Conservation (phyloP, 2,329 filamentous ascomycete genomes). For the Colletotrichum spaethianum region DNA sequence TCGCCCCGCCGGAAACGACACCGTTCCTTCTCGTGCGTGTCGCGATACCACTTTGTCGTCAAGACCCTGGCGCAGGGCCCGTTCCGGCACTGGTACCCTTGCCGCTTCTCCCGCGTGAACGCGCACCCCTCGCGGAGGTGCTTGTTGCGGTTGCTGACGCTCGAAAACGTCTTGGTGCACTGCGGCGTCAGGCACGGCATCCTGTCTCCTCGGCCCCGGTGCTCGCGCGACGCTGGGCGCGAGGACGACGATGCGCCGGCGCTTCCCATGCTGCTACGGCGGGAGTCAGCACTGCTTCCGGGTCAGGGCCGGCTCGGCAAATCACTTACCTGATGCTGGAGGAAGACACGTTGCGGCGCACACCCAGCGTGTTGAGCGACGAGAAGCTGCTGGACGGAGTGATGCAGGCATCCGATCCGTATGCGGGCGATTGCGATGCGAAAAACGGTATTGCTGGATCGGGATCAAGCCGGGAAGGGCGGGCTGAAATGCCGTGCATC, state of each 20-base stretch:
- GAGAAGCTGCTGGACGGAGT: constrained; percentile 36
- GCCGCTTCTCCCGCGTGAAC: constrained; percentile 42
- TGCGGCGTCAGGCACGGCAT: constrained; percentile 41
- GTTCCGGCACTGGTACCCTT: constrained; percentile 47
- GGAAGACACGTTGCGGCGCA: constrained; percentile 20
- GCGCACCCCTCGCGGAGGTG: constrained; percentile 49
- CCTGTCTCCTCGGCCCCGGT: constrained; percentile 12
- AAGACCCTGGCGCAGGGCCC: constrained; percentile 45
- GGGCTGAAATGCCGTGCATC: constrained; percentile 9
- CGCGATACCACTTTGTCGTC: constrained; percentile 49
- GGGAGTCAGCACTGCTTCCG: not conserved
- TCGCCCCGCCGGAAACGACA: constrained; percentile 44
- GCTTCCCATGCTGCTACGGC: constrained; percentile 19
- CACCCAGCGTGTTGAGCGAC: constrained; percentile 18
- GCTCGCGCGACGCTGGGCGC: constrained; percentile 14
- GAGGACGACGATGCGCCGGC: not conserved
- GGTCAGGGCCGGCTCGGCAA: not conserved
- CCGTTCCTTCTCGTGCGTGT: constrained; percentile 47
- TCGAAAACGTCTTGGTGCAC: constrained; percentile 50
- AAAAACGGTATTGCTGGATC: not conserved
- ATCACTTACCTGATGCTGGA: constrained; percentile 30
- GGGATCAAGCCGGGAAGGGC: not conserved
- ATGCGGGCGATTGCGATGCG: not conserved
- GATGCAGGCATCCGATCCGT: constrained; percentile 10
- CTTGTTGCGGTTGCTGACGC: constrained; percentile 50